phyloP scores from a whole-genome alignment of 2,329 filamentous ascomycete genomes.

The Emmonsiellopsis sp. region DNA sequence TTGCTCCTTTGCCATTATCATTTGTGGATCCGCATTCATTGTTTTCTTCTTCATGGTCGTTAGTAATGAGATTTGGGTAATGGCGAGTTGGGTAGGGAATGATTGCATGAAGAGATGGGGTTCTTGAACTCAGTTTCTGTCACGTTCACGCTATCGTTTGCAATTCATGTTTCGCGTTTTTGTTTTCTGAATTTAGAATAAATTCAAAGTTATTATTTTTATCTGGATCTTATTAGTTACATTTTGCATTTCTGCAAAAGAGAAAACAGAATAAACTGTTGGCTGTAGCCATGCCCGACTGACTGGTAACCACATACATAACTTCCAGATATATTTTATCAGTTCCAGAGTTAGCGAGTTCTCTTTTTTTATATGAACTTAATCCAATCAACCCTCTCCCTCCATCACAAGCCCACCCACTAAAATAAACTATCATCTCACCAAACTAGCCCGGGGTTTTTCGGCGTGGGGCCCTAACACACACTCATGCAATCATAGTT shows the following conservation, averaged over 20 bases:
- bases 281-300: no score
- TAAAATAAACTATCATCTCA: no score
- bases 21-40: not conserved
- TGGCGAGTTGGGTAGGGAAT: not conserved
- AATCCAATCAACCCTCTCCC: no score
- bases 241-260: not conserved
- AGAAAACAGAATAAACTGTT: no score
- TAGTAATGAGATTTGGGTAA: not conserved
- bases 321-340: no score
- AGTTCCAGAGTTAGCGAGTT: no score
- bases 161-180: not conserved
- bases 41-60: not conserved
- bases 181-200: not conserved
- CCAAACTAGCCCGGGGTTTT: no score
- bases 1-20: not conserved
- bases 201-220: not conserved
- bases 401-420: no score
- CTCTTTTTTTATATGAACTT: no score
- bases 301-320: no score
- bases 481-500: no score
- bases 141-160: not conserved
- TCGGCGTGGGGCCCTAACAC: no score
- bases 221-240: not conserved
- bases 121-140: not conserved
- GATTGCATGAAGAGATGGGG: not conserved